phyloP scores from a whole-genome alignment of 139 green algal genomes.

The Coelastrella sp. region DNA sequence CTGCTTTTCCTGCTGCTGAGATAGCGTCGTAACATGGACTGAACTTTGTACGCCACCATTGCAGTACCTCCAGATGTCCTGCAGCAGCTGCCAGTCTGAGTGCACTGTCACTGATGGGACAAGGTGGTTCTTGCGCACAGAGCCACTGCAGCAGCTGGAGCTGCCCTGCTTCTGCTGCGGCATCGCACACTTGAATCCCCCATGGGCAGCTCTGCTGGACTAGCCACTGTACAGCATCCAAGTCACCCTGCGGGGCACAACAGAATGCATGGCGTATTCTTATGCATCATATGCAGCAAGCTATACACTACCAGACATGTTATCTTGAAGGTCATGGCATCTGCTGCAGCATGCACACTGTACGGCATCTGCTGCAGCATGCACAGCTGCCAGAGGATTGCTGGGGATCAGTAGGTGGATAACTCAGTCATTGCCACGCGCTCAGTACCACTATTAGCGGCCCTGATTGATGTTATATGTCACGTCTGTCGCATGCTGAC shows the following conservation, averaged over 20 bases:
- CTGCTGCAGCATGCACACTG: no score
- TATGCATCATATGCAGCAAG: no score
- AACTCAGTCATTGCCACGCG: no score
- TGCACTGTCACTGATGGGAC: background rate
- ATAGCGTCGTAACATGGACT: background rate
- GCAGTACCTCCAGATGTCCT: background rate
- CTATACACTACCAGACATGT: no score
- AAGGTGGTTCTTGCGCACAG: background rate
- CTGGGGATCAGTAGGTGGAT: no score
- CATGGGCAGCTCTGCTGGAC: background rate
- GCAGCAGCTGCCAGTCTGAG: background rate
- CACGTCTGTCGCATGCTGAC: no score
- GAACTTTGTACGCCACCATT: background rate
- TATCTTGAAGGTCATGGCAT: no score
- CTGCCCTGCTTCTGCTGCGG: background rate
- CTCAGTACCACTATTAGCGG: no score
- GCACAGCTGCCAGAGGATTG: no score
- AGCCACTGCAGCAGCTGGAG: background rate
- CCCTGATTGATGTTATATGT: no score
- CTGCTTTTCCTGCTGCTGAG: background rate
- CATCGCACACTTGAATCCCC: background rate
- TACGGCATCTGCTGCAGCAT: no score
- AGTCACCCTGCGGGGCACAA: background rate
- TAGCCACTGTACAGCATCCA: background rate
- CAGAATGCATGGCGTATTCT: no score